Evolutionary conservation across 805 yeast genomes (phyloP), one percentile per base, ranked within the genome.

Genomic region (Lachancea nothofagi): DNA sequence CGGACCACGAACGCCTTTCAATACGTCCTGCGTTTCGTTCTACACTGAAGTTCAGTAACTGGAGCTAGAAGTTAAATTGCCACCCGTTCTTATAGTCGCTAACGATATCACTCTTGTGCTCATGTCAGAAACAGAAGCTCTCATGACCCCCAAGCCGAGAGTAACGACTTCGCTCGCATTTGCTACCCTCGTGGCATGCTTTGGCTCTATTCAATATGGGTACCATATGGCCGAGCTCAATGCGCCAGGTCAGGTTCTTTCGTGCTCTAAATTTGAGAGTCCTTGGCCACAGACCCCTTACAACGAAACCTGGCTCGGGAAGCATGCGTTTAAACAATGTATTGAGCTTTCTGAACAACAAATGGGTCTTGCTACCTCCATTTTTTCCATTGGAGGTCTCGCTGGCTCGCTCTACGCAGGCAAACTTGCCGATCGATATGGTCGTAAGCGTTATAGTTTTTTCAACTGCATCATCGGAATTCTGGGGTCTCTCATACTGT

Each of bases 211-310:
- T 9, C 97, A 88, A 60, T 93, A 82, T 60, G 98, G 98, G 1
- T 87, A 84, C 59, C 97, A 93, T 59, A 80, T 90, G 82, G 82
- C 96, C 1, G 97, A 89, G 59, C 70, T 90, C 57, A 90, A 90
- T 63, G 95, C 96, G 5, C 96, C 97, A 0, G 83, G 83, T 42
- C 71, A 74, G 10, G 74, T 76, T 23, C 68, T 87, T 34, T 72
- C 84, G 8, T 86, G 95, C 54, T 60, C 59, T 17, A 53, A 51
- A 17, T 40, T 48, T 15, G 36, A 53, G 30, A 48, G 49, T 5
- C 41, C 55, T 2, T 33, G 38, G 37, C 59, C 59, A 5, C 57
- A 48, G 0, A 40, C 21, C 3, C 48, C 48, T 7, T 72, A 64
- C 44, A 47, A 42, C 4, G 55, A 61, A 4, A 60, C 72, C 2